Conservation (phyloP, 345 rosid species). For the Brassica cretica region DNA sequence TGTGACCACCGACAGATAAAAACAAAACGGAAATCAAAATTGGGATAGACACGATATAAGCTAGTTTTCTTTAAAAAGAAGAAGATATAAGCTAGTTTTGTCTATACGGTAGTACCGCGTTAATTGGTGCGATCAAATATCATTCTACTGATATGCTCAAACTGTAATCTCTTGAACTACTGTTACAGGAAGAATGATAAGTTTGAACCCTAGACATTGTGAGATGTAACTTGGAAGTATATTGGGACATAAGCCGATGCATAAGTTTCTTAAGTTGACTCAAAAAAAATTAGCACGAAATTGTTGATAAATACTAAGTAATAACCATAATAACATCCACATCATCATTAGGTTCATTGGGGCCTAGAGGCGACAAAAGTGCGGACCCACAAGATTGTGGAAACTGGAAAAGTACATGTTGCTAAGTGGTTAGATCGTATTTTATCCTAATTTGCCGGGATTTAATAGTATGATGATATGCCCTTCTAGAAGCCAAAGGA, state of each 20-base stretch:
- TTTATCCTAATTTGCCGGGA: constrained; percentile 18
- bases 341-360: neutral
- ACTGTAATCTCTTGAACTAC: neutral
- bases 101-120: neutral
- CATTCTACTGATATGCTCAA: neutral
- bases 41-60: neutral
- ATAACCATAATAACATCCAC: neutral
- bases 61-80: no score
- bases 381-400: constrained; percentile 19
- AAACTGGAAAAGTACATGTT: constrained; percentile 23
- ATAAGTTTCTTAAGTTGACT: neutral
- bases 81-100: neutral
- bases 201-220: neutral
- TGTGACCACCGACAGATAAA: neutral
- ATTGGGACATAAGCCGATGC: neutral
- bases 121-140: neutral
- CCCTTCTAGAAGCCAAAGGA: constrained; percentile 34
- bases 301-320: neutral
- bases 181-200: neutral
- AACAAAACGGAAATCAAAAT: neutral
- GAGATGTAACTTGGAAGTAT: neutral
- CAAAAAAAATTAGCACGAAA: neutral
- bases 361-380: constrained; percentile 1
- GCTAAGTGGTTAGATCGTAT: constrained; percentile 12
- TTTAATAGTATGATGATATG: neutral